Evolutionary conservation across 768 basidiomycete genomes (phyloP).

Genomic region (Trametes gibbosa): DNA sequence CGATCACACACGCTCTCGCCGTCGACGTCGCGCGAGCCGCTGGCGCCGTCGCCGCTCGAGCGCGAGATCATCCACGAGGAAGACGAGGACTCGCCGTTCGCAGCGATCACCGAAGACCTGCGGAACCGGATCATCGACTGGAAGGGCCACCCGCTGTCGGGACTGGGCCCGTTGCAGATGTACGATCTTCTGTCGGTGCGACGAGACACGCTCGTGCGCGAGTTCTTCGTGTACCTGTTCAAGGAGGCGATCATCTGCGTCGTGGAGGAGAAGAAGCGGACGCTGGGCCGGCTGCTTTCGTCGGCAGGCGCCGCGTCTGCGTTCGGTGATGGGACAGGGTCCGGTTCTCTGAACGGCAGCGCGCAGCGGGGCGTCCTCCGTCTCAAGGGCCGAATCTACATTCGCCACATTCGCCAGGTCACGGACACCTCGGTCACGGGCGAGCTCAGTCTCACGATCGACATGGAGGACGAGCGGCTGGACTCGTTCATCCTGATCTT

Average conservation of each 20-base stretch:
- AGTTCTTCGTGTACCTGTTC: conserved; percentile 97
- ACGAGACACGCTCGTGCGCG: conserved; percentile 84
- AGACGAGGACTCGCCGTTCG: conserved; percentile 73
- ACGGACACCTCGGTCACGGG: conserved; percentile 73
- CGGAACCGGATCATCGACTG: conserved; percentile 90
- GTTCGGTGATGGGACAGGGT: conserved; percentile 48
- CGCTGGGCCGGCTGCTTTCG: conserved; percentile 70
- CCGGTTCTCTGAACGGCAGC: conserved; percentile 34
- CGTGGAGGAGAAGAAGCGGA: conserved; percentile 90
- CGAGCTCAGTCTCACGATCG: conserved; percentile 92
- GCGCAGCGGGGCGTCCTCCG: conserved; percentile 56
- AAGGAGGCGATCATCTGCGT: conserved; percentile 98
- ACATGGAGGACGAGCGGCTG: conserved; percentile 93
- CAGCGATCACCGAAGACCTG: conserved; percentile 83
- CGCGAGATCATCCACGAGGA: conserved; percentile 28
- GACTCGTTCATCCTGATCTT: conserved; percentile 97
- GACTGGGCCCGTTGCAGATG: conserved; percentile 86
- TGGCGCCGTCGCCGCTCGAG: conserved; percentile 3
- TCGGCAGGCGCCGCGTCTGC: conserved; percentile 46
- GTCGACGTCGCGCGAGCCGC: conserved; percentile 14
- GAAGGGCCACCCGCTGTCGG: conserved; percentile 91
- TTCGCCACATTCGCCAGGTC: conserved; percentile 90
- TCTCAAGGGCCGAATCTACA: conserved; percentile 93
- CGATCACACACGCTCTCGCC: conserved; percentile 21
- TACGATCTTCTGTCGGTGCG: conserved; percentile 89